Base-by-base conservation (phyloP, 352 stramenopile genomes). In the Detonula confervacea region DNA sequence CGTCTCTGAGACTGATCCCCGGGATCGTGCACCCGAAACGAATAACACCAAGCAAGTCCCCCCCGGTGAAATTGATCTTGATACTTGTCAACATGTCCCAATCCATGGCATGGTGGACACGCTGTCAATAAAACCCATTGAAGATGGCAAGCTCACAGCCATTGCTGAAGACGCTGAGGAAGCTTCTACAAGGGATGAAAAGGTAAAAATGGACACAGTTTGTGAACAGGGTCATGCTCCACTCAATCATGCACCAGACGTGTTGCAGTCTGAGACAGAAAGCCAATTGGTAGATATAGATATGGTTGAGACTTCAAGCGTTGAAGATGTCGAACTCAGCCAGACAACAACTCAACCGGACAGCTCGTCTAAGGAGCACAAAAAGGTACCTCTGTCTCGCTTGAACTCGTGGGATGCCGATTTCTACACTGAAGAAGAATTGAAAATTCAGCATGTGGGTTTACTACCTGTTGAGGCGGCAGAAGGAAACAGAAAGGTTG, bases 341-440 rank as follows among this genome's bases (percentile, higher is more conserved):
- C n/a, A 63, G n/a, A 63, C 24, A 33, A 14, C 20, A 33, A 39
- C 5, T 42, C 33, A 42, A 42, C 33, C 33, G 11, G 33, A 42
- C 5, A 42, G 33, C 33, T 11, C 11, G 11, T 42, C 33, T 11
- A 42, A 42, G 33, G 11, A 42, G 33, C 33, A 42, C 33, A 42
- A 42, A 42, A 42, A 12, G 5, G 11, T 42, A 5, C 8, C 56
- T 16, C n/a, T 65, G 22, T 16, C 56, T 29, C 56, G 56, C 2
- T 18, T 52, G 60, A 68, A 68, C 39, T 68, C 60, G 12, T 68
- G 60, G 60, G 60, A 68, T 55, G 33, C 20, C 27, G 60, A 68
- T 42, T n/a, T n/a, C n/a, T n/a, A n/a, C n/a, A n/a, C n/a, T n/a
- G 33, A 42, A 42, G 33, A 42, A 11, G 33, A 42, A 42, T 12